These are phyloP conservation scores for Mortierella sp. DNA, from an alignment of 371 early-diverging fungal genomes.

Conservation along the genomic window DNA sequence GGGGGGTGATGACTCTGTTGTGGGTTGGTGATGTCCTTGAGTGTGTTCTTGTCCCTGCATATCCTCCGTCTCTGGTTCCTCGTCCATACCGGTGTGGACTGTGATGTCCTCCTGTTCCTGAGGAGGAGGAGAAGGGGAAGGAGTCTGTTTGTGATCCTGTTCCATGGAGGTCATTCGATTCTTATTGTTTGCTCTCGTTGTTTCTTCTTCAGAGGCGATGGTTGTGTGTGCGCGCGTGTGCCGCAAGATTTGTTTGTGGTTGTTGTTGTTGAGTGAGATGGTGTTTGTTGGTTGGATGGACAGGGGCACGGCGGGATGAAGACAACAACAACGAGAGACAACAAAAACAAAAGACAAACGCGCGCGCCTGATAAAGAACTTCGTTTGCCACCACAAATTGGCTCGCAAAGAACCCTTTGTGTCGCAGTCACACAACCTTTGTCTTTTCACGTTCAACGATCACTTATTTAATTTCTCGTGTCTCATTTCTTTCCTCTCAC, in stretches of 20 bases:
- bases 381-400: constrained; percentile 2
- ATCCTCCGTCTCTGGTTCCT: neutral
- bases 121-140: neutral
- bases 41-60: neutral
- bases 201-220: too few relatives aligned
- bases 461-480: too few relatives aligned
- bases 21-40: neutral
- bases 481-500: too few relatives aligned
- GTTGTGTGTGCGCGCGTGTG: neutral
- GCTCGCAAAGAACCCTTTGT: neutral
- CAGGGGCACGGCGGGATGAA: neutral
- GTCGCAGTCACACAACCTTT: neutral
- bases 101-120: constrained; percentile 4
- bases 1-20: constrained; percentile 2
- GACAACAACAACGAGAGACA: neutral
- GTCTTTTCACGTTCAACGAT: neutral
- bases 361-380: neutral
- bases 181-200: neutral
- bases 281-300: neutral
- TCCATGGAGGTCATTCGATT: constrained; percentile 3
- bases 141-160: constrained; percentile 3
- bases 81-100: neutral
- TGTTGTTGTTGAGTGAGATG: neutral
- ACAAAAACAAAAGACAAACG: neutral
- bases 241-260: neutral